phyloP scores from a whole-genome alignment of 2,329 filamentous ascomycete genomes.

The Trichoderma sp. region DNA sequence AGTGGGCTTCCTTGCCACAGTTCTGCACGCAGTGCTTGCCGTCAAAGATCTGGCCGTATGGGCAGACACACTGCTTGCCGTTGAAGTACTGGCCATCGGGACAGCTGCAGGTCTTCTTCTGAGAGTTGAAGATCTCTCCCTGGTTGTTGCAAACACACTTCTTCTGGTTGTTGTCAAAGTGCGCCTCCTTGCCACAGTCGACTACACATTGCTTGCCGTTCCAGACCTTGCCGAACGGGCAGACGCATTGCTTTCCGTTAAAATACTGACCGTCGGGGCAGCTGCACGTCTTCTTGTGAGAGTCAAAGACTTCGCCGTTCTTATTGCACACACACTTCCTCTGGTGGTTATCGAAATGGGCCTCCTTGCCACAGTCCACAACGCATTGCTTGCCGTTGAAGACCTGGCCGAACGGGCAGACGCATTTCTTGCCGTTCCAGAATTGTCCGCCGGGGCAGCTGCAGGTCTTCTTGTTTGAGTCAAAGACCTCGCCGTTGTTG shows the following conservation, averaged over 20 bases:
- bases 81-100: background rate
- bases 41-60: background rate
- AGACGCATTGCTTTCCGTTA: slow-evolving; percentile 13
- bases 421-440: slow-evolving; percentile 18
- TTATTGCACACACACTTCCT: slow-evolving; percentile 23
- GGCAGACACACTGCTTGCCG: slow-evolving; percentile 19
- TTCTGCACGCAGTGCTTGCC: slow-evolving; percentile 9
- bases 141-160: slow-evolving; percentile 26
- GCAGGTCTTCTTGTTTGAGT: slow-evolving; percentile 11
- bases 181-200: slow-evolving; percentile 26
- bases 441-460: slow-evolving; percentile 17
- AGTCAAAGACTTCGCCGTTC: slow-evolving; percentile 14
- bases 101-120: slow-evolving; percentile 26
- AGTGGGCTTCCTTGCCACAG: slow-evolving; percentile 25
- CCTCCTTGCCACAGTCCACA: slow-evolving; percentile 19
- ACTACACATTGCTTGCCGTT: slow-evolving; percentile 19
- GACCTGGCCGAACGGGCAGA: slow-evolving; percentile 7
- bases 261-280: slow-evolving; percentile 23
- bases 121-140: slow-evolving; percentile 18
- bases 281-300: slow-evolving; percentile 20
- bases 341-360: background rate
- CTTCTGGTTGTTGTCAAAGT: slow-evolving; percentile 9
- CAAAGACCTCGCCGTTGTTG: slow-evolving; percentile 11
- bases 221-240: slow-evolving; percentile 6
- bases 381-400: slow-evolving; percentile 9